A percentile compares a stretch with the other conserved stretches of the same genome.
phyloP scores from a whole-genome alignment of 2,329 filamentous ascomycete genomes.

The Fonsecaea pedrosoi region DNA sequence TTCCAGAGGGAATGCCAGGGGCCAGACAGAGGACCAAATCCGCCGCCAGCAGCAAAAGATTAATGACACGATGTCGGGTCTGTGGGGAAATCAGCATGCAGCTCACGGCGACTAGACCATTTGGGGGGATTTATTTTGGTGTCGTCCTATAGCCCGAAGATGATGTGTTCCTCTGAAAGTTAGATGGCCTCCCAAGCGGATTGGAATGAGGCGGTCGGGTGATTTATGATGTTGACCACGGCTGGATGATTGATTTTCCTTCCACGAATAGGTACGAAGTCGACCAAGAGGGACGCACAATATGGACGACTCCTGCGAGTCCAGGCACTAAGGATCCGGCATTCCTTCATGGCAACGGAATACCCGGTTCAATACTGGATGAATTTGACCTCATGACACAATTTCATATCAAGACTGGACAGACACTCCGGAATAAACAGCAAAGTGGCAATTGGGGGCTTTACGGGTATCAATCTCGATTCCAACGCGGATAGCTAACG shows the following conservation, averaged over 20 bases:
- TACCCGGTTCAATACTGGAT: neutral
- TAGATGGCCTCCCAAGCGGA: neutral
- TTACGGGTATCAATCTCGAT: neutral
- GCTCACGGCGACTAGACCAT: slow-evolving; percentile 3
- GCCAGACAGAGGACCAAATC: slow-evolving; percentile 69
- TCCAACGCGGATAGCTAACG: neutral
- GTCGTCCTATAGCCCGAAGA: neutral
- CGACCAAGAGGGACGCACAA: too few species aligned
- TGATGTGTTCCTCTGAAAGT: neutral
- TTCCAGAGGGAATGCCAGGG: slow-evolving; percentile 63
- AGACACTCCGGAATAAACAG: neutral
- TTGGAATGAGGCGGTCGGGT: neutral
- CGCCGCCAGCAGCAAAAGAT: slow-evolving; percentile 65
- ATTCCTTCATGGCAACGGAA: neutral
- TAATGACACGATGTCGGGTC: slow-evolving; percentile 63
- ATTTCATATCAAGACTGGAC: neutral
- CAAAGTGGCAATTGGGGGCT: neutral
- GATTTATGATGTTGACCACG: neutral
- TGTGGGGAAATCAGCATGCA: slow-evolving; percentile 55
- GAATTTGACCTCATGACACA: neutral
- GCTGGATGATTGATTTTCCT: neutral
- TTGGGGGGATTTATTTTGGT: neutral
- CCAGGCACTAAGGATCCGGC: neutral
- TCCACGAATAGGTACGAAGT: too few species aligned
- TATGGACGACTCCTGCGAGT: neutral